Percentiles rank a stretch among this genome's conserved stretches.
Conservation (phyloP, 2,329 filamentous ascomycete genomes). For the Onygenales sp. region DNA sequence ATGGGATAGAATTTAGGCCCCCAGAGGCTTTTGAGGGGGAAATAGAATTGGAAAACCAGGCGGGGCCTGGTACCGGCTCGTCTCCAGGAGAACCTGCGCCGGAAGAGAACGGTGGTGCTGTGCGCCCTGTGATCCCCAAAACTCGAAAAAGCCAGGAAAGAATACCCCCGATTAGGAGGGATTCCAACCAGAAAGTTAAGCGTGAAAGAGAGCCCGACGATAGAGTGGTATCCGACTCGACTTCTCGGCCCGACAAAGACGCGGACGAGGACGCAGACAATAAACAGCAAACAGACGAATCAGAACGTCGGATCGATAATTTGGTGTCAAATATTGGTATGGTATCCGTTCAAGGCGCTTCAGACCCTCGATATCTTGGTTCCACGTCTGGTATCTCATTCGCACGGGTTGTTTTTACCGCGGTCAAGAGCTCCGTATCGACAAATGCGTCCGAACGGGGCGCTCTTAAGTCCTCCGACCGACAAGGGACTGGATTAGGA, state of each 20-base stretch:
- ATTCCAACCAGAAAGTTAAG: slow-evolving; percentile 2
- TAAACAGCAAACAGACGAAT: slow-evolving; percentile 48
- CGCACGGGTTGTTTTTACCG: slow-evolving; percentile 85
- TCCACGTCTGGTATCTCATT: slow-evolving; percentile 89
- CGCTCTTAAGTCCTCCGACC: slow-evolving; percentile 47
- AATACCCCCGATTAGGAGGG: neutral
- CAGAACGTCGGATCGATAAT: slow-evolving; percentile 46
- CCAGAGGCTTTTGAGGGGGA: slow-evolving; percentile 57
- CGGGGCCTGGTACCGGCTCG: neutral
- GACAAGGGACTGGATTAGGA: slow-evolving; percentile 26
- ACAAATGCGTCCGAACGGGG: slow-evolving; percentile 53
- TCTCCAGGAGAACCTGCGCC: neutral
- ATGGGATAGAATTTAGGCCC: slow-evolving; percentile 62
- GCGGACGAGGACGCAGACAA: slow-evolving; percentile 28
- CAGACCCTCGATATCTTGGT: slow-evolving; percentile 71
- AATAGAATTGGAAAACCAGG: neutral
- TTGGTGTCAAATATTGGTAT: slow-evolving; percentile 62
- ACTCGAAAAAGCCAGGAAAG: neutral
- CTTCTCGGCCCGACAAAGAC: slow-evolving; percentile 12
- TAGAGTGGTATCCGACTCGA: neutral
- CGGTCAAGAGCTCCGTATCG: slow-evolving; percentile 67
- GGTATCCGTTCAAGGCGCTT: slow-evolving; percentile 67
- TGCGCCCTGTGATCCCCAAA: neutral
- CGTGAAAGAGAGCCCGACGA: slow-evolving; percentile 4
- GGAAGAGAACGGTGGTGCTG: neutral